Evolutionary conservation across 192 early-diverging fungal genomes (phyloP).

Genomic region (Backusella mclennaniae): DNA sequence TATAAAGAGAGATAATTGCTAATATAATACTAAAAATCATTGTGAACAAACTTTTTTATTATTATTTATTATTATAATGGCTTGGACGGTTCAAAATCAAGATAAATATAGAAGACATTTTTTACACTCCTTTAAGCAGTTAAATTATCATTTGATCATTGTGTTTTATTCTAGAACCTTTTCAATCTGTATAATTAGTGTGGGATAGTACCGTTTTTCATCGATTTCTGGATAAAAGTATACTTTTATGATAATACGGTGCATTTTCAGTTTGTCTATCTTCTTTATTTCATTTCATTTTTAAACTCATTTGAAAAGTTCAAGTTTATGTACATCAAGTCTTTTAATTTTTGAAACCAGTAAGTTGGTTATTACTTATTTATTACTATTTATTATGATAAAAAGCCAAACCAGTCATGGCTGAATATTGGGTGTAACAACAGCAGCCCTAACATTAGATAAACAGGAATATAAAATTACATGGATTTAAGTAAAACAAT

Average conservation of each 20-base stretch:
- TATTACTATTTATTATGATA: not conserved
- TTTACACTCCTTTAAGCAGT: not conserved
- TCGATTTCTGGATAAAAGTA: not conserved
- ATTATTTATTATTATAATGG: not conserved
- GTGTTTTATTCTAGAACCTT: constrained; percentile 1
- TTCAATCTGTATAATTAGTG: not conserved
- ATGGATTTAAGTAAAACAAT: not conserved
- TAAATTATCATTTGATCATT: not conserved
- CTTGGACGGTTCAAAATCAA: not conserved
- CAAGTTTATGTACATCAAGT: not conserved
- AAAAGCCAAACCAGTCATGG: not conserved
- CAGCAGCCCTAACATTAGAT: not conserved
- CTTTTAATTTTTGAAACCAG: not conserved
- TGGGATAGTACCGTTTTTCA: not conserved
- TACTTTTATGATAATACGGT: not conserved
- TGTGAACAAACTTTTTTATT: not conserved
- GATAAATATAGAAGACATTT: not conserved
- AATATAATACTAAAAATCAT: not conserved
- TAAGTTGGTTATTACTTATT: not conserved
- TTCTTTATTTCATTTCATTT: not conserved
- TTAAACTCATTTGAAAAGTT: not conserved
- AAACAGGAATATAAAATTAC: not conserved
- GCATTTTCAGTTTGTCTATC: not conserved
- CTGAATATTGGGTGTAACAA: not conserved
- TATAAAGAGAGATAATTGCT: not conserved